A percentile compares a stretch with the other conserved stretches of the same genome.
These are phyloP conservation scores for Pichia cabralensis DNA, from an alignment of 805 yeast genomes.

Conservation along the genomic window DNA sequence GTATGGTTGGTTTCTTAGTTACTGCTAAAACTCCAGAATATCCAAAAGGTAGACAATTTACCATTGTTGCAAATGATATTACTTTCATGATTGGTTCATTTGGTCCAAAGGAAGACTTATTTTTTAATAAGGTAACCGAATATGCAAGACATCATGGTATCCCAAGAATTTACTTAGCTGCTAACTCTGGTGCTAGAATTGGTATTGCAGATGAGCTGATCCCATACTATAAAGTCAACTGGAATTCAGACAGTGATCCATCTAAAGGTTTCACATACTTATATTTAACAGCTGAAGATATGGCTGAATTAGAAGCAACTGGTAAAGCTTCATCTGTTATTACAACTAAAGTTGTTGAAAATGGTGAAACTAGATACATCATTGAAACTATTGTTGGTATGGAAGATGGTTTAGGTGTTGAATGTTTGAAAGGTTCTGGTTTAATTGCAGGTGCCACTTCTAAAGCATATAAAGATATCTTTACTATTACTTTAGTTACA, in stretches of 20 bases:
- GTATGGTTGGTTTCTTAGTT: constrained; percentile 95
- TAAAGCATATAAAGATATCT: constrained; percentile 93
- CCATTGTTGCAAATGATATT: constrained; percentile 92
- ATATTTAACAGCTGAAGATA: constrained; percentile 65
- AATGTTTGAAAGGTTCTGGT: constrained; percentile 96
- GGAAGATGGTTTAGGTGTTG: constrained; percentile 97
- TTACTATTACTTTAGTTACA: constrained; percentile 97
- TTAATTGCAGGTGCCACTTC: constrained; percentile 98
- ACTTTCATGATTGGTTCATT: constrained; percentile 98
- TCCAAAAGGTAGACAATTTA: constrained; percentile 90
- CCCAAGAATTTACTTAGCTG: constrained; percentile 92
- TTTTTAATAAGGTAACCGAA: constrained; percentile 88
- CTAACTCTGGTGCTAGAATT: constrained; percentile 98
- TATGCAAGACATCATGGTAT: constrained; percentile 83
- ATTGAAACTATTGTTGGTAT: constrained; percentile 84
- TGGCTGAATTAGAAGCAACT: constrained; percentile 42
- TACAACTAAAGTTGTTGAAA: constrained; percentile 73
- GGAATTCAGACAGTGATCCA: constrained; percentile 73
- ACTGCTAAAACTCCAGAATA: constrained; percentile 92
- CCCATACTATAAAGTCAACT: constrained; percentile 81
- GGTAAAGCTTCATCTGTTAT: constrained; percentile 54
- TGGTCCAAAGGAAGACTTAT: constrained; percentile 92
- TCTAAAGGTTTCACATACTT: constrained; percentile 85
- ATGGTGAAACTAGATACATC: constrained; percentile 73
- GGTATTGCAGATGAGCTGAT: constrained; percentile 96